phyloP scores from a whole-genome alignment of 768 basidiomycete genomes.

The Termitomyces sp. region DNA sequence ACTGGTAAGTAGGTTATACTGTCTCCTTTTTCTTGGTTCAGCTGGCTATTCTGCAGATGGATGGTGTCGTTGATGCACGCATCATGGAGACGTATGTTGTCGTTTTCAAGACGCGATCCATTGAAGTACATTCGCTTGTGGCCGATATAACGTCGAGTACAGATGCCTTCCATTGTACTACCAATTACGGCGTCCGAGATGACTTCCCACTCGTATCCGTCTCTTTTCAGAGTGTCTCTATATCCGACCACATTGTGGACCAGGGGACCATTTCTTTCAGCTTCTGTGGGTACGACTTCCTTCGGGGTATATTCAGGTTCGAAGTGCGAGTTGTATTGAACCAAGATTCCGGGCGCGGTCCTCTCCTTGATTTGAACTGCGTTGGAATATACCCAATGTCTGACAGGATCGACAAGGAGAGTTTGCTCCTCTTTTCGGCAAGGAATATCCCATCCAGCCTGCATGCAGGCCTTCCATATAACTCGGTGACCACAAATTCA shows the following conservation, averaged over 20 bases:
- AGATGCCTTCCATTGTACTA: conserved; percentile 1
- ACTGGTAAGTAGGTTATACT: conserved; percentile 21
- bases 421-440: conserved; percentile 7
- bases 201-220: conserved; percentile 17
- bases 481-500: not conserved
- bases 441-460: not conserved
- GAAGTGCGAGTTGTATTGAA: conserved; percentile 25
- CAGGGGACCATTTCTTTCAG: conserved; percentile 20
- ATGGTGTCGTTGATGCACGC: conserved; percentile 37
- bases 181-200: not conserved
- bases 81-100: conserved; percentile 49
- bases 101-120: conserved; percentile 45
- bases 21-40: not conserved
- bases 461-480: not conserved
- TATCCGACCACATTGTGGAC: conserved; percentile 26
- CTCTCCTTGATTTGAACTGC: conserved; percentile 36
- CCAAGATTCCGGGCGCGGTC: not conserved
- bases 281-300: conserved; percentile 42
- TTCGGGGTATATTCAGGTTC: conserved; percentile 51
- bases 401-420: conserved; percentile 10
- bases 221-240: conserved; percentile 41
- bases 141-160: not conserved
- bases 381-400: conserved; percentile 42
- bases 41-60: conserved; percentile 25
- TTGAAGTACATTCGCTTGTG: conserved; percentile 40